Conservation (phyloP, 2,329 filamentous ascomycete species). For the Penicillium janthinellum region DNA sequence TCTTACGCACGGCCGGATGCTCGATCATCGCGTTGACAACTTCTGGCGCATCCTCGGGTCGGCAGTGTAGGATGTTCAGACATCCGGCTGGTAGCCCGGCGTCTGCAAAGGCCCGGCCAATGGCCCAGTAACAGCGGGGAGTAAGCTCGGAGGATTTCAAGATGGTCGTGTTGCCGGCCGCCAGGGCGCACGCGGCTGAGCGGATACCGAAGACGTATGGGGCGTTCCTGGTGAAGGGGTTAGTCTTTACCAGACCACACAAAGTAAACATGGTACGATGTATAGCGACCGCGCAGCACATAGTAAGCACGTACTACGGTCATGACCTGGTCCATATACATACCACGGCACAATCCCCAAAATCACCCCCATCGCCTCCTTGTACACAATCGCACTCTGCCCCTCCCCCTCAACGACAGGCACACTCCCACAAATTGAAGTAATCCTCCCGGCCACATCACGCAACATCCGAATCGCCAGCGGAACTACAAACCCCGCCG, state of each 20-base stretch:
- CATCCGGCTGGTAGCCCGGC: conserved; percentile 74
- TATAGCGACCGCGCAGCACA: too few species aligned
- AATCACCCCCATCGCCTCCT: conserved; percentile 76
- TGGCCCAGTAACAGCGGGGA: conserved; percentile 62
- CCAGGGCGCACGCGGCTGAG: conserved; percentile 63
- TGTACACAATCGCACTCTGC: conserved; percentile 65
- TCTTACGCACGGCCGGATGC: conserved; percentile 66
- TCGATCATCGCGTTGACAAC: conserved; percentile 69
- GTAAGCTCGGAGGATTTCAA: conserved; percentile 70
- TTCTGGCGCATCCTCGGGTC: conserved; percentile 62
- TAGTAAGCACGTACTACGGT: too few species aligned
- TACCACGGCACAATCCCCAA: conserved; percentile 80
- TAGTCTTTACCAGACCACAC: neutral
- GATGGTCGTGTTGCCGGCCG: conserved; percentile 71
- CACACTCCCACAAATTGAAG: conserved; percentile 51
- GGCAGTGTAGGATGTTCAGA: conserved; percentile 70
- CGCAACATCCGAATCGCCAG: conserved; percentile 45
- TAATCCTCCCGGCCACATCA: conserved; percentile 53
- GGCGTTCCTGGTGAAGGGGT: conserved; percentile 49
- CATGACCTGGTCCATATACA: neutral
- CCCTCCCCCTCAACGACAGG: conserved; percentile 53
- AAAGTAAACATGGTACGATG: neutral
- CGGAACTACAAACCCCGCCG: conserved; percentile 35
- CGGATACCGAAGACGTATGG: conserved; percentile 54
- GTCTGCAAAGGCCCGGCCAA: conserved; percentile 65